Evolutionary conservation across 2,329 filamentous ascomycete genomes (phyloP).

Genomic region (Alternaria consortialis): DNA sequence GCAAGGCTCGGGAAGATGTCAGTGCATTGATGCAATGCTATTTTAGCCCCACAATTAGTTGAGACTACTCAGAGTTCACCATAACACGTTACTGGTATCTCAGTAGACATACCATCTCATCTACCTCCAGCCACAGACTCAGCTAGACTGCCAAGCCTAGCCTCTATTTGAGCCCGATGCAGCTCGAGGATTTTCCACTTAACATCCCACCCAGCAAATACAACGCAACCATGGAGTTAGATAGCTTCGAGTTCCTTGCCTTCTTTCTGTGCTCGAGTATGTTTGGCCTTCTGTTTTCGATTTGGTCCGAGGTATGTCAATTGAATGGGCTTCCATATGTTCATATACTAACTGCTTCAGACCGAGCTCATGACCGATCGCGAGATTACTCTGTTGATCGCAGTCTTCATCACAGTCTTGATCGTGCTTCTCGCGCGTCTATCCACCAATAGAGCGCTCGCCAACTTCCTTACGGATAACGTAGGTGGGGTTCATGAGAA

Average conservation of each 20-base stretch:
- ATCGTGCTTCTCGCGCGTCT: constrained; percentile 3
- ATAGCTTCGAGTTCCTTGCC: constrained; percentile 16
- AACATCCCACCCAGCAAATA: not conserved
- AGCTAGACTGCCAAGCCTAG: constrained; percentile 11
- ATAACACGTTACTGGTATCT: not conserved
- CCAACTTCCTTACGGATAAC: constrained; percentile 9
- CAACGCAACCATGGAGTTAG: constrained; percentile 15
- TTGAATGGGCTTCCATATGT: not conserved
- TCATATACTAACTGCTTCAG: constrained; percentile 9
- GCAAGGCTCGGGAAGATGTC: too few relatives aligned
- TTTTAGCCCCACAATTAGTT: not conserved
- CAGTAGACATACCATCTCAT: not conserved
- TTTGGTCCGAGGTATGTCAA: constrained; percentile 13
- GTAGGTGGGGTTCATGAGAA: constrained; percentile 10
- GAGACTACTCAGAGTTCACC: not conserved
- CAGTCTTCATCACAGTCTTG: constrained; percentile 12
- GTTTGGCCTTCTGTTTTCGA: constrained; percentile 9
- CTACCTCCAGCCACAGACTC: not conserved
- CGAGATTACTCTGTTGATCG: constrained; percentile 18
- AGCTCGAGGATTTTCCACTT: not conserved
- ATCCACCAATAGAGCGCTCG: constrained; percentile 1
- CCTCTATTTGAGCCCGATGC: not conserved
- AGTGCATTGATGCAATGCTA: not conserved
- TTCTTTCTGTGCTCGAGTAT: constrained; percentile 20
- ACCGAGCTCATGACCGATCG: constrained; percentile 14